Base-by-base conservation (phyloP, 768 basidiomycete species). In the Collybiopsis luxurians region DNA sequence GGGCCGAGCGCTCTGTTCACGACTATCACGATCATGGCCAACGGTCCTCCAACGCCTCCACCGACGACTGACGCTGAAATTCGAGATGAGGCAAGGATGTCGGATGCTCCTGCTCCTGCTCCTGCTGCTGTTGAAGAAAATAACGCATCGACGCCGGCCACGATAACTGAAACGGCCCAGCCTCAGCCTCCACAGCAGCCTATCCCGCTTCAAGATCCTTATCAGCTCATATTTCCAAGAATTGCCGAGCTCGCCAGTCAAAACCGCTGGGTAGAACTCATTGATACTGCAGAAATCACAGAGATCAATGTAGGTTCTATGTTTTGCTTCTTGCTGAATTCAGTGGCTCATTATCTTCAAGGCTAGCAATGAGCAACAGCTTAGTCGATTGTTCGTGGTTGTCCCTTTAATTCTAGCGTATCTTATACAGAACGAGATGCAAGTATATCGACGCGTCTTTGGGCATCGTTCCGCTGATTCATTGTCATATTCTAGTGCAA, bases 341-440 rank as follows among this genome's bases (percentile, higher is more conserved):
- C 12, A 19, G 63, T 47, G 50, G 40, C 17, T 42, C 36, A 55
- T 45, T 38, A 27, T 46, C n/a, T 45, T 54, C 42, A 51, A 64
- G 77, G 68, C 67, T 24, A 64, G 69, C 38, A 72, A 67, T 59
- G 76, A 79, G 34, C 73, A 66, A 23, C 72, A 74, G 44, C 66
- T 67, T 38, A 75, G 73, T 31, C 77, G 82, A 43, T 63, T 90
- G 19, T 70, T 87, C 34, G 64, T 86, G 31, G 75, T 79, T 11
- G 76, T 78, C 3, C 87, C 87, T 13, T 70, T 90, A 30, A 81
- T 87, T 21, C 76, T 91, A 12, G 77, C 80, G 4, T 86, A 89
- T 69, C 73, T 90, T 42, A 84, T 85, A 42, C 55, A 78, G 39
- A 83, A 90, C 61, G 77, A 88, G 57, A 64, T 85, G 89, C 86